A percentile compares a stretch with the other conserved stretches of the same genome.
Evolutionary conservation across 345 rosid species (phyloP).

Genomic region (Brassica napus): Da-Ae NC_063440.1:25893501-25894000

Average conservation of each 20-base stretch:
- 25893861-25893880: constrained; percentile 44
- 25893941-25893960: constrained; percentile 52
- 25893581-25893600: constrained; percentile 53
- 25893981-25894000: constrained; percentile 43
- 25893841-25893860: constrained; percentile 43
- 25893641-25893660: constrained; percentile 48
- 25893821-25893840: constrained; percentile 48
- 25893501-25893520: background rate
- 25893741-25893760: constrained; percentile 52
- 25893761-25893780: constrained; percentile 69
- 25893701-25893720: constrained; percentile 51
- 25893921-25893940: constrained; percentile 68
- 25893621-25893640: constrained; percentile 60
- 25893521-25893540: background rate
- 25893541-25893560: background rate
- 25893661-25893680: constrained; percentile 61
- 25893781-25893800: constrained; percentile 51
- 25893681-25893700: constrained; percentile 58
- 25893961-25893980: constrained; percentile 4
- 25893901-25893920: constrained; percentile 57
- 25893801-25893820: constrained; percentile 63
- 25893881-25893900: constrained; percentile 61
- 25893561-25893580: constrained; percentile 50
- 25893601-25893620: constrained; percentile 68
- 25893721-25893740: constrained; percentile 56